Conservation (phyloP, 176 grass and related monocot species). For the Cenchrus fungigraminus region DNA sequence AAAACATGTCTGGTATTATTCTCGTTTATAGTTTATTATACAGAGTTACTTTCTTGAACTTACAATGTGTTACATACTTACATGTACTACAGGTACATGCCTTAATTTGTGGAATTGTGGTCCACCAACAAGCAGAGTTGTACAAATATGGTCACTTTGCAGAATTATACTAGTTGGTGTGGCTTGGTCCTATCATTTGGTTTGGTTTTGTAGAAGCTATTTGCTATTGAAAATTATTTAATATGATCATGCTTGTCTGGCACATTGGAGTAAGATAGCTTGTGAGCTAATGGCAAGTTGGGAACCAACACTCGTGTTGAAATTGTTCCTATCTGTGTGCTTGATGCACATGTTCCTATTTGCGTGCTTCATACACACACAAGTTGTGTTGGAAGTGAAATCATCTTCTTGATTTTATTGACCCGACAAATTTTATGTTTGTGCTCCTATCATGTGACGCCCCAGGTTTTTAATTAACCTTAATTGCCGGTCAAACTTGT, state of each 20-base stretch:
- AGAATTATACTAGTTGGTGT: background rate
- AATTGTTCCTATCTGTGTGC: slow-evolving; percentile 1
- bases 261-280: background rate
- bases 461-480: no score
- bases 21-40: slow-evolving; percentile 12
- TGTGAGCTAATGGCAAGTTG: background rate
- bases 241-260: background rate
- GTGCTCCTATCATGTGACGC: background rate
- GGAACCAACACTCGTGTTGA: background rate
- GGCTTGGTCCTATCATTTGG: background rate
- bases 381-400: background rate
- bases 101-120: background rate
- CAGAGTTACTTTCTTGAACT: background rate
- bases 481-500: no score
- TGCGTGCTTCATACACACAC: no score
- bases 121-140: slow-evolving; percentile 19
- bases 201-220: background rate
- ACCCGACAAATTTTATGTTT: background rate
- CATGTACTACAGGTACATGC: background rate
- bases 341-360: background rate
- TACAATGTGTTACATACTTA: background rate
- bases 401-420: slow-evolving; percentile 21
- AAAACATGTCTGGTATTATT: slow-evolving; percentile 53
- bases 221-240: slow-evolving; percentile 9
- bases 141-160: background rate